phyloP scores from a whole-genome alignment of 306 rosid genomes.

The Quercus berberidifolia region DNA sequence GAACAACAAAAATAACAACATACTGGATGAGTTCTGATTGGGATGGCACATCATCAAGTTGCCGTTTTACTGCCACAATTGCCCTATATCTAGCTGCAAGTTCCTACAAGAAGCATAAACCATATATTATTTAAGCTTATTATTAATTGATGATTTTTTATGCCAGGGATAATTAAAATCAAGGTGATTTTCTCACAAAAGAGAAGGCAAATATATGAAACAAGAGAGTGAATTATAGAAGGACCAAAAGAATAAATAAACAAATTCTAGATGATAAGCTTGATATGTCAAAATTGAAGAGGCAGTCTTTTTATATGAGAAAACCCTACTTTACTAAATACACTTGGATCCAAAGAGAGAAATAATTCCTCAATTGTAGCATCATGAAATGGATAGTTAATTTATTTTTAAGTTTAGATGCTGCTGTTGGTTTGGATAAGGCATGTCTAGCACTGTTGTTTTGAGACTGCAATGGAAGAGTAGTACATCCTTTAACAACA shows the following conservation, averaged over 20 bases:
- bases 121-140: neutral
- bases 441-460: too few relatives aligned
- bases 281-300: neutral
- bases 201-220: neutral
- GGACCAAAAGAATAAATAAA: neutral
- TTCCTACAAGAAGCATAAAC: conserved; percentile 41
- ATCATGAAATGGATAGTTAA: too few relatives aligned
- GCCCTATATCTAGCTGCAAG: conserved; percentile 57
- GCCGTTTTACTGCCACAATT: conserved; percentile 51
- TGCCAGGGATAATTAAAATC: neutral
- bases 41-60: conserved; percentile 69
- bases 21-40: conserved; percentile 85
- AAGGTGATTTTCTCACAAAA: neutral
- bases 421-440: too few relatives aligned
- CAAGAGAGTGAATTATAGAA: neutral
- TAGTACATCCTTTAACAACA: too few relatives aligned
- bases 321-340: neutral
- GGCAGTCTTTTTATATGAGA: neutral
- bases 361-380: neutral
- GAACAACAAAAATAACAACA: conserved; percentile 26
- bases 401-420: too few relatives aligned
- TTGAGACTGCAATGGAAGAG: too few relatives aligned
- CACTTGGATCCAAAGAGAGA: neutral
- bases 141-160: neutral
- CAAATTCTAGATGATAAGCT: neutral